Evolutionary conservation across 148 eudicot species (phyloP).

Genomic region (Chenopodium quinoa): DNA sequence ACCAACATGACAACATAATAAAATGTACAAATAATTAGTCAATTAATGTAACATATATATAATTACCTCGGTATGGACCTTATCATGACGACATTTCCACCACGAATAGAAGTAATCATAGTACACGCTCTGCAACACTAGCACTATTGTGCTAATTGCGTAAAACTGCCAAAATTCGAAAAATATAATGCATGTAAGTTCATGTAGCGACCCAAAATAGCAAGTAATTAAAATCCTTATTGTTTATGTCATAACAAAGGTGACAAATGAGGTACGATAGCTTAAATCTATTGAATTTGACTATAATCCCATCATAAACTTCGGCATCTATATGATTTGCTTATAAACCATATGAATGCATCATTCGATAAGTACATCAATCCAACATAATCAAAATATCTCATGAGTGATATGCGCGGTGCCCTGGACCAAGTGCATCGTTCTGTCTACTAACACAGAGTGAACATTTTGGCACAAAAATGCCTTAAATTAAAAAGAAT

Average conservation of each 20-base stretch:
- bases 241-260: no score
- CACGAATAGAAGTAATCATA: conserved; percentile 64
- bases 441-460: no score
- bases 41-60: not conserved
- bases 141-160: conserved; percentile 66
- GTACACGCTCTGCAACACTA: conserved; percentile 80
- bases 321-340: no score
- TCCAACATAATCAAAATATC: not conserved
- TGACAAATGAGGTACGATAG: no score
- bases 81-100: conserved; percentile 32
- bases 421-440: not conserved
- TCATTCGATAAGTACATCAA: no score
- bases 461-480: not conserved
- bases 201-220: no score
- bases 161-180: conserved; percentile 51
- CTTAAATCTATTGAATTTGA: no score
- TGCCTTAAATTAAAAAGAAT: not conserved
- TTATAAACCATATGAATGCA: no score
- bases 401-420: not conserved
- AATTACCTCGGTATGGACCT: conserved; percentile 37
- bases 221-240: no score
- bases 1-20: not conserved
- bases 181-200: not conserved
- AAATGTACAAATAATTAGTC: not conserved
- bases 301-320: no score